A percentile compares a stretch with the other conserved stretches of the same genome.
Conservation (phyloP, 2,329 filamentous ascomycete genomes). For the Scedosporium boydii region DNA sequence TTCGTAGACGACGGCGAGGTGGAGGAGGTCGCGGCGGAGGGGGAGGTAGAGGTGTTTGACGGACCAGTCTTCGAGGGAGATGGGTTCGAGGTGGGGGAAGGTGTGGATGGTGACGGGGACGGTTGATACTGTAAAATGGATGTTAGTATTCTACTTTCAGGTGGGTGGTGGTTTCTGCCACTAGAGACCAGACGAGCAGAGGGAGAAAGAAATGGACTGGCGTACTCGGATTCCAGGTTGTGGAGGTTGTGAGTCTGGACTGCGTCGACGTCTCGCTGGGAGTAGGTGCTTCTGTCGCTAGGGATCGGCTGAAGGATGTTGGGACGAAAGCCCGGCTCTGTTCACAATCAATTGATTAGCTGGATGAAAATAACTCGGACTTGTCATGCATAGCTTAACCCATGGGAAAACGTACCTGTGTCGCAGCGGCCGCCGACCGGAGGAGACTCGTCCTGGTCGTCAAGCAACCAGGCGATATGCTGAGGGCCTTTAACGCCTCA, state of each 20-base stretch:
- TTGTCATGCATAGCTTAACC: neutral
- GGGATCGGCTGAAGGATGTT: conserved; percentile 37
- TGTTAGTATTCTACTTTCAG: neutral
- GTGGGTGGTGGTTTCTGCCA: neutral
- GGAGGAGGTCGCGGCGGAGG: conserved; percentile 81
- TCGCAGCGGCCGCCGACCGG: neutral
- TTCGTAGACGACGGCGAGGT: conserved; percentile 87
- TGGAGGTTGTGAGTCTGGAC: conserved; percentile 22
- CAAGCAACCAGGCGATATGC: conserved; percentile 27
- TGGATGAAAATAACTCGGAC: neutral
- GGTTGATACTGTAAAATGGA: conserved; percentile 21
- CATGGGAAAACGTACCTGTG: neutral
- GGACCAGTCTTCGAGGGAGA: conserved; percentile 67
- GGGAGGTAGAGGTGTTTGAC: conserved; percentile 78
- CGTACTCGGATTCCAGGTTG: conserved; percentile 37
- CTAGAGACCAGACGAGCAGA: neutral
- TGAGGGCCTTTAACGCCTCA: conserved; percentile 43
- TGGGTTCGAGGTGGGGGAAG: conserved; percentile 83
- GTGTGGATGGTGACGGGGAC: conserved; percentile 80
- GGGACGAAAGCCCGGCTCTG: conserved; percentile 1
- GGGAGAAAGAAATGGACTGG: neutral
- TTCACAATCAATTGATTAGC: neutral
- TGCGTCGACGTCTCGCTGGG: conserved; percentile 25
- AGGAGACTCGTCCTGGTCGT: neutral
- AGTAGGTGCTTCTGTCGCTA: conserved; percentile 34